These are phyloP conservation scores for Gryganskiella cystojenkinii DNA, from an alignment of 192 early-diverging fungal genomes.

Conservation along the genomic window DNA sequence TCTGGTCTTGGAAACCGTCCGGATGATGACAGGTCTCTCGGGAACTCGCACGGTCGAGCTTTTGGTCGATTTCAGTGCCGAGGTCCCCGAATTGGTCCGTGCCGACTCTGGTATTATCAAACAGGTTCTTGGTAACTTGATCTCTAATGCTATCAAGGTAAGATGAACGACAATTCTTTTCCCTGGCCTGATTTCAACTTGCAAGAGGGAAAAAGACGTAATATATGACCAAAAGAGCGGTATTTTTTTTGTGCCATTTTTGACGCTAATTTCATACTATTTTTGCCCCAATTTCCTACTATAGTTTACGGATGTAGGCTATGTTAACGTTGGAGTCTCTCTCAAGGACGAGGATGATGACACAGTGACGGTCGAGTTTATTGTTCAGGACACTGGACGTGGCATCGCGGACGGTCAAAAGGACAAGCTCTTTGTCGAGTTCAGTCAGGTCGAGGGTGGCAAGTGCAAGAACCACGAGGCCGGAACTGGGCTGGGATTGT, in stretches of 20 bases:
- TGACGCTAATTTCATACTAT: not conserved
- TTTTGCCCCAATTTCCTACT: constrained; percentile 1
- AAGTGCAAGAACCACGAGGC: constrained; percentile 47
- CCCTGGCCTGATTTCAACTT: too few species aligned
- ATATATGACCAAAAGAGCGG: too few species aligned
- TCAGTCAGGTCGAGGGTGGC: constrained; percentile 48
- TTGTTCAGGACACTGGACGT: constrained; percentile 49
- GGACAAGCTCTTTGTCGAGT: constrained; percentile 52
- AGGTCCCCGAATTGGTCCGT: constrained; percentile 50
- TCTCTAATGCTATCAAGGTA: constrained; percentile 56
- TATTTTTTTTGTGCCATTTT: not conserved
- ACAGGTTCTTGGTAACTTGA: constrained; percentile 45
- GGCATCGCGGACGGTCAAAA: constrained; percentile 50
- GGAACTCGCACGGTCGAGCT: constrained; percentile 51
- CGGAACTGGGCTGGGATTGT: constrained; percentile 44
- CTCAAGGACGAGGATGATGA: constrained; percentile 52
- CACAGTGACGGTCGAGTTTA: constrained; percentile 50
- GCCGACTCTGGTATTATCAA: constrained; percentile 49
- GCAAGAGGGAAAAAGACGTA: too few species aligned
- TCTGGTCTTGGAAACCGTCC: constrained; percentile 41
- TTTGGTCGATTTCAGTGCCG: constrained; percentile 42
- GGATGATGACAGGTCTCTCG: constrained; percentile 53
- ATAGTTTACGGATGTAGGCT: constrained; percentile 48
- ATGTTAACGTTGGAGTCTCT: constrained; percentile 49
- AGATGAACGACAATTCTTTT: not conserved